Percentiles rank a stretch among this genome's conserved stretches.
phyloP scores from a whole-genome alignment of 345 rosid species.

The Capsella bursapastoris region DNA sequence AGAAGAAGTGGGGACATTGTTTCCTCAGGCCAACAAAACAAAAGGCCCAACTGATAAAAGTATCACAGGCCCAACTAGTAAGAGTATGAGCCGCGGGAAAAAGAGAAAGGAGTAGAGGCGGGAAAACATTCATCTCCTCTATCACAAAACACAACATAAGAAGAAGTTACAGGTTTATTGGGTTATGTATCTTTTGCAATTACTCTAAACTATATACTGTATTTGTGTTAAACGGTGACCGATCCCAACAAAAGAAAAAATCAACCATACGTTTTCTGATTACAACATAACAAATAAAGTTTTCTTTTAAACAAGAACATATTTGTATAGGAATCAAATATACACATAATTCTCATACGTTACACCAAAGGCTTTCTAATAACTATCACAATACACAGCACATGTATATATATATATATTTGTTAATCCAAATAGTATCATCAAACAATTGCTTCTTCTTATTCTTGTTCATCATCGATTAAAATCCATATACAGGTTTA shows the following conservation, averaged over 20 bases:
- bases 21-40: neutral
- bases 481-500: too few relatives aligned
- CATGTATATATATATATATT: neutral
- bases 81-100: too few relatives aligned
- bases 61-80: neutral
- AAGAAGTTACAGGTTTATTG: neutral
- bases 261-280: slow-evolving; percentile 2
- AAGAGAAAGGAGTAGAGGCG: too few relatives aligned
- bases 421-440: neutral
- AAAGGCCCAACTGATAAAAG: slow-evolving; percentile 1
- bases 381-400: neutral
- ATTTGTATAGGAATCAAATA: neutral
- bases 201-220: neutral
- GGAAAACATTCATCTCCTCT: too few relatives aligned
- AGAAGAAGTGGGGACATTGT: neutral
- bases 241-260: neutral
- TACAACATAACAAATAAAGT: neutral
- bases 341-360: neutral
- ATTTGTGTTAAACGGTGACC: neutral
- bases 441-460: neutral
- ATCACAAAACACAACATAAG: neutral
- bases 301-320: neutral
- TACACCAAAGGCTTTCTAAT: neutral
- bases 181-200: neutral
- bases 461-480: neutral